These are phyloP conservation scores for Salix viminalis DNA, from an alignment of 345 rosid genomes.

Conservation along the genomic window DNA sequence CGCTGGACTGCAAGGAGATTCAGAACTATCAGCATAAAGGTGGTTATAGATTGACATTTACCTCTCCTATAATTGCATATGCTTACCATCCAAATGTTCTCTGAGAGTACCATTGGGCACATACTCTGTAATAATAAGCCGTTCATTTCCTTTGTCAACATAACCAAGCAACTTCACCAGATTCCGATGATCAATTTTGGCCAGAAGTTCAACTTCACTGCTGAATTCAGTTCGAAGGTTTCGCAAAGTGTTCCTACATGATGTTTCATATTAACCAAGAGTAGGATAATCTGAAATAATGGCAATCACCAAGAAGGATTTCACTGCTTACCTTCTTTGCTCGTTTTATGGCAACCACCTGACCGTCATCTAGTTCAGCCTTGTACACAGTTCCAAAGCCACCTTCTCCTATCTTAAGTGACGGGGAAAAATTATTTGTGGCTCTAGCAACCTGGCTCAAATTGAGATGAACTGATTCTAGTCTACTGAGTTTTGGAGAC, in stretches of 20 bases:
- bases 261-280: constrained; percentile 17
- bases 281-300: neutral
- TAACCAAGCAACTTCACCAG: constrained; percentile 89
- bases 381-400: constrained; percentile 89
- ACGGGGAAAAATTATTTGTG: constrained; percentile 62
- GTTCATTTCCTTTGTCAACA: constrained; percentile 73
- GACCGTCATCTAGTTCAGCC: constrained; percentile 66
- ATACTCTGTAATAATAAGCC: constrained; percentile 88
- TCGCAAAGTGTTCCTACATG: constrained; percentile 65
- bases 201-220: constrained; percentile 86
- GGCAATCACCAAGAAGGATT: constrained; percentile 7
- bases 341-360: constrained; percentile 86
- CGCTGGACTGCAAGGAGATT: constrained; percentile 44
- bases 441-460: constrained; percentile 58
- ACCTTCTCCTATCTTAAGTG: constrained; percentile 76
- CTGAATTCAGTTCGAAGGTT: constrained; percentile 70
- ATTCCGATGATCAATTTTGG: constrained; percentile 87
- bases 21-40: constrained; percentile 1
- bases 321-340: constrained; percentile 67
- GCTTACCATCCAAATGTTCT: constrained; percentile 92
- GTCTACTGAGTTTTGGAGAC: constrained; percentile 64
- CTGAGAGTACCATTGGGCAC: constrained; percentile 91
- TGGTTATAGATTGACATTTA: constrained; percentile 1
- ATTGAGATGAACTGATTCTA: constrained; percentile 61
- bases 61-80: neutral